Conservation (phyloP, 106 monocot species). For the Amphibolis antarctica region DNA sequence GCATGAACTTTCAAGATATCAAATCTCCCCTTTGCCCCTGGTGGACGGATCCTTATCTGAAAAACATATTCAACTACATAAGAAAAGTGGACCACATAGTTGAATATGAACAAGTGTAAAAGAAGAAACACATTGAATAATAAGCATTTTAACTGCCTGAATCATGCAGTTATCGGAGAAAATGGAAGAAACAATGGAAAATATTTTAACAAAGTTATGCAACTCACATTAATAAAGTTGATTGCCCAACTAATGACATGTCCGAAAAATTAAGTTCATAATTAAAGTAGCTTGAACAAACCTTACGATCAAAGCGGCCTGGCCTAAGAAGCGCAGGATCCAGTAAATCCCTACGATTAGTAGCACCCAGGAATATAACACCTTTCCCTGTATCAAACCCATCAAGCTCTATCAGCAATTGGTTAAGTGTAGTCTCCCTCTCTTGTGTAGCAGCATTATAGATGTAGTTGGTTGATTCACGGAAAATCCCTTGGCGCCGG, state of each 20-base stretch:
- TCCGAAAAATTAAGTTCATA: no score
- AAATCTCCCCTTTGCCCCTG: constrained; percentile 57
- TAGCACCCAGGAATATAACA: constrained; percentile 85
- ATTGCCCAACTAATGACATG: no score
- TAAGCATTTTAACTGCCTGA: background rate
- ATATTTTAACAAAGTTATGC: no score
- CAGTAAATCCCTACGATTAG: constrained; percentile 81
- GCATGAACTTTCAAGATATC: constrained; percentile 87
- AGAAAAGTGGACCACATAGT: background rate
- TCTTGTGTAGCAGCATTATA: constrained; percentile 90
- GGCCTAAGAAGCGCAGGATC: constrained; percentile 89
- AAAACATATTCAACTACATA: background rate
- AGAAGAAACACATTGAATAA: background rate
- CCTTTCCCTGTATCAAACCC: constrained; percentile 90
- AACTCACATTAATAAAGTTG: no score
- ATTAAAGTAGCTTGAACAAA: constrained; percentile 8
- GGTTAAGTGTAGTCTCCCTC: constrained; percentile 83
- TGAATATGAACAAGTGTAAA: background rate
- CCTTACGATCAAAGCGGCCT: constrained; percentile 91
- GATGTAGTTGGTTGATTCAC: constrained; percentile 55
- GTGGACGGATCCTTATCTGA: constrained; percentile 75
- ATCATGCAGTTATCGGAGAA: background rate
- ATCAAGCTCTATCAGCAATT: constrained; percentile 83
- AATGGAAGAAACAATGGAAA: background rate
- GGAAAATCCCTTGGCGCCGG: constrained; percentile 80